Percentiles rank a stretch among this genome's conserved stretches.
phyloP scores from a whole-genome alignment of 176 grass and related monocot species.

The sorghum (Sorghum bicolor) region DNA sequence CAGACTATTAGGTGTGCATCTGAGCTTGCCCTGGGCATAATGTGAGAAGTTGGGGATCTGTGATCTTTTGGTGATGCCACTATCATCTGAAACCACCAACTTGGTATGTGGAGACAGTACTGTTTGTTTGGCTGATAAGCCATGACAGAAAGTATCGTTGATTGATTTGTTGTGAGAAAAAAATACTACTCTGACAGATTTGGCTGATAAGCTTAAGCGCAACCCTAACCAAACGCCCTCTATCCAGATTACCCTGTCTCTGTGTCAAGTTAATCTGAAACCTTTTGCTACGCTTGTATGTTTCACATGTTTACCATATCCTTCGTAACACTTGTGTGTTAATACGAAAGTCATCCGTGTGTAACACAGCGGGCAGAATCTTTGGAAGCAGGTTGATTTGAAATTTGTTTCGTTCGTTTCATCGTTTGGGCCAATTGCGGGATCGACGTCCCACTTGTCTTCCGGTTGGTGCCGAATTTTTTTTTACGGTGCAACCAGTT shows the following conservation, averaged over 20 bases:
- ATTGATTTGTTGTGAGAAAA: neutral
- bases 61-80: slow-evolving; percentile 6
- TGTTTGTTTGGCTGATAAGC: too few species aligned
- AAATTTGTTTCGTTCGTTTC: neutral
- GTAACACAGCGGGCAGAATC: neutral
- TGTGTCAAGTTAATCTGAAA: neutral
- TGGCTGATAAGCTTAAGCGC: too few species aligned
- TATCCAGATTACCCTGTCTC: neutral
- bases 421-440: too few species aligned
- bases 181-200: too few species aligned
- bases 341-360: too few species aligned
- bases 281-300: neutral
- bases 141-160: too few species aligned
- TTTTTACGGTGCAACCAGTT: neutral
- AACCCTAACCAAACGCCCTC: too few species aligned
- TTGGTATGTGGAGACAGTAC: neutral
- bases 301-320: neutral
- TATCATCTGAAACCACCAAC: neutral
- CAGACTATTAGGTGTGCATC: neutral
- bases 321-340: neutral
- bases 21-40: neutral
- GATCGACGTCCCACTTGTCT: neutral
- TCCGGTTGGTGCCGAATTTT: neutral
- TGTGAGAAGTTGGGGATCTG: neutral
- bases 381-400: neutral